phyloP scores from a whole-genome alignment of 345 rosid genomes.

The Eucalyptus grandis region DNA sequence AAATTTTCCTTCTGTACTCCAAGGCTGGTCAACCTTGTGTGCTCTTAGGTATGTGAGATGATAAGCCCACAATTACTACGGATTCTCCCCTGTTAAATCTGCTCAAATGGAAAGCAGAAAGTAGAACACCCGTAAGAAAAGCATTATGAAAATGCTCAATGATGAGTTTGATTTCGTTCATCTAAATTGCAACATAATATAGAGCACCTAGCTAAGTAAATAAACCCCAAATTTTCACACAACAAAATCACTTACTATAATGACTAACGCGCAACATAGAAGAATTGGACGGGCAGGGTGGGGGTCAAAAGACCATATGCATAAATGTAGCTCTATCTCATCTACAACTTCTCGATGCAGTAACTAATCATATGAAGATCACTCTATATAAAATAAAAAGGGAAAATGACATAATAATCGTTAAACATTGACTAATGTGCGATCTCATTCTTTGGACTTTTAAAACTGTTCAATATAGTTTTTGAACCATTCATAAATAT shows the following conservation, averaged over 20 bases:
- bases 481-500: background rate
- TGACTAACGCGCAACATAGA: background rate
- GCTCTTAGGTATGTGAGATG: background rate
- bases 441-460: background rate
- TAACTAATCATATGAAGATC: background rate
- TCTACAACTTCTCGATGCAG: too few species aligned
- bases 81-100: background rate
- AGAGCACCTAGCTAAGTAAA: background rate
- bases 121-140: background rate
- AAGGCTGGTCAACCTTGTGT: background rate
- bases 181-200: background rate
- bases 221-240: background rate
- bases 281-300: rapidly evolving
- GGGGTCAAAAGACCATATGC: background rate
- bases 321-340: background rate
- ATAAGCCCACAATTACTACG: background rate
- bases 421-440: background rate
- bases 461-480: background rate
- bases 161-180: background rate
- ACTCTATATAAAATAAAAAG: background rate
- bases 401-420: rapidly evolving
- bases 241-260: background rate
- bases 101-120: background rate
- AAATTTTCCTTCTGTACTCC: background rate
- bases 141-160: background rate